Evolutionary conservation across 371 early-diverging fungal species (phyloP), one percentile per base, ranked within the genome.

Genomic region (Haplosporangium sp.): DNA sequence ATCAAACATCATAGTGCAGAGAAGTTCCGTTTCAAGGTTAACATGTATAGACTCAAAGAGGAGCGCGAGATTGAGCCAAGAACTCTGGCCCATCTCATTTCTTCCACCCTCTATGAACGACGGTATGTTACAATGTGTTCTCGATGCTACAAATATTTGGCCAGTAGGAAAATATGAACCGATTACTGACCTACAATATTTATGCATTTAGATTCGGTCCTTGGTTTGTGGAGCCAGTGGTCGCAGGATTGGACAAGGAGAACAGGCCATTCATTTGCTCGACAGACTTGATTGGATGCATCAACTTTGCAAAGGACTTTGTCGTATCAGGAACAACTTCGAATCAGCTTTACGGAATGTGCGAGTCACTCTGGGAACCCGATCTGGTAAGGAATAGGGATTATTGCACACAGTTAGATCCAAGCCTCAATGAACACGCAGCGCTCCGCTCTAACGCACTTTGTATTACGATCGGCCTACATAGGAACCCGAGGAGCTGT

Each of bases 261-360:
- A 90, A 93, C 67, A 77, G 93, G 63, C 99, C 99, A 29, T 99
- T 94, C 83, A 96, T 99, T 64, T 96, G 96, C 85, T 86, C 91
- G 46, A 98, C 95, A 93, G 99, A 99, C 83, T 84, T 95, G 71
- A 95, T 99, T 79, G 99, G 99, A 46, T 98, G 98, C 84, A 91
- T 96, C 79, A 95, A 94, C 83, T 93, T 91, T 81, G 94, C 99
- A 38, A 90, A 93, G 64, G 98, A 98, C 82, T 99, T 99, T 91
- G 96, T 96, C 40, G 98, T 99, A 37, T 88, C 90, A 60, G 99
- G 99, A 67, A 99, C 99, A 13, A 95, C 99, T 38, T 80, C 84
- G 42, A 86, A 91, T 21, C 95, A 95, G 79, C 87, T 99, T 64
- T 96, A 94, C 72, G 99, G 99, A 69, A 95, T 98, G 90, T 96